Evolutionary conservation across 345 rosid genomes (phyloP), one percentile per base, ranked within the genome.

Genomic region (Syzygium aqueum): DNA sequence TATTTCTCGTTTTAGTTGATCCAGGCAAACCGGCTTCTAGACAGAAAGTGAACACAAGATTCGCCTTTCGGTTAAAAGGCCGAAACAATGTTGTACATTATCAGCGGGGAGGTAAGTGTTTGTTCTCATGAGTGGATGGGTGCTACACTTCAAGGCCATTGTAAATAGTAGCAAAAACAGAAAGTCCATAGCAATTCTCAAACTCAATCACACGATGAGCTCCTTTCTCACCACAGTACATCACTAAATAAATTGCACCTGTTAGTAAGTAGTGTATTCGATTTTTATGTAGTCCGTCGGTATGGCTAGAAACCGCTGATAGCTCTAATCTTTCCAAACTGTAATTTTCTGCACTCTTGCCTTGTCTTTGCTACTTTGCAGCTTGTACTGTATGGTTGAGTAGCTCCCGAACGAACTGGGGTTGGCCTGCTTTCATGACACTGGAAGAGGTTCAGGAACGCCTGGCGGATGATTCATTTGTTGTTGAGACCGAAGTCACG

Each of bases 391-490:
- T 28, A 0, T 85, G 65, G 52, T n/a, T 85, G 0, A 54, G 77
- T 61, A 19, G 23, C 30, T 40, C 37, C 1, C 0, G 0, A 14
- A 23, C 5, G 2, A n/a, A 0, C 37, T 61, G 87, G 80, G 87
- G 87, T 56, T 85, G 33, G 51, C 0, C 87, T 25, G 0, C 11
- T 21, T 85, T 53, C 77, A 0, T 0, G 33, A 15, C 54, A 0
- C 30, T 85, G 51, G 11, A 15, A 11, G 40, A 11, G 0, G 33
- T 85, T 50, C 1, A 0, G 3, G 12, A 46, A 25, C 14, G 13
- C 21, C 10, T 43, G 1, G 19, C 4, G 53, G 33, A 46, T 46
- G 82, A 46, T 63, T 16, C 77, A 0, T n/a, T 22, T 19, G 65
- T 28, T 53, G 46, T 85, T 33, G 40, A 61, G 43, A n/a, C 80